These are phyloP conservation scores for Cucurbita moschata DNA, from an alignment of 306 rosid genomes.

Conservation along the genomic window DNA sequence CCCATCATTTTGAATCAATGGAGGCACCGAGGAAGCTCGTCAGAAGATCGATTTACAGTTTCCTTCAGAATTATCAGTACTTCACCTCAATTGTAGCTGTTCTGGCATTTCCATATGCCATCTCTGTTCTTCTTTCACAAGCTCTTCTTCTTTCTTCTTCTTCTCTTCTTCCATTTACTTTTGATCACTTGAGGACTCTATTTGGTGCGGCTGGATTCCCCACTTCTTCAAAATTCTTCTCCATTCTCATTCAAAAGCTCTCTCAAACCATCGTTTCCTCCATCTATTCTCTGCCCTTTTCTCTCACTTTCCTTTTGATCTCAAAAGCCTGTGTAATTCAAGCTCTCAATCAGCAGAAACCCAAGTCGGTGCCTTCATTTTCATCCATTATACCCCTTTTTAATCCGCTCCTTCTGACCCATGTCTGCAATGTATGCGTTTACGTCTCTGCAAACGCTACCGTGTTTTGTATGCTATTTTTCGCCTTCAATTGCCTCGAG, in stretches of 20 bases:
- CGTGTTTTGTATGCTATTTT: constrained; percentile 39
- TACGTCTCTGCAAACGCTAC: constrained; percentile 70
- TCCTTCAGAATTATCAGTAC: constrained; percentile 61
- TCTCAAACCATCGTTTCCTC: constrained; percentile 69
- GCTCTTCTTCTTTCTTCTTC: constrained; percentile 33
- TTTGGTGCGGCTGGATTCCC: constrained; percentile 81
- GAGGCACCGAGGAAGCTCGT: constrained; percentile 44
- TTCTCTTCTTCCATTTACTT: constrained; percentile 28
- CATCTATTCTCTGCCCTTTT: constrained; percentile 54
- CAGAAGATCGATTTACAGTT: constrained; percentile 53
- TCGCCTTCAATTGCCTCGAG: constrained; percentile 44
- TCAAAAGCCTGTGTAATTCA: constrained; percentile 55
- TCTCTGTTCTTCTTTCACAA: constrained; percentile 56
- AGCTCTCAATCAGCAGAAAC: constrained; percentile 34
- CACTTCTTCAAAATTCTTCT: constrained; percentile 43
- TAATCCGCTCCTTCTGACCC: constrained; percentile 43
- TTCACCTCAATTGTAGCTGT: constrained; percentile 54
- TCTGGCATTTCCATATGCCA: constrained; percentile 67
- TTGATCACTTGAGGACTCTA: constrained; percentile 34
- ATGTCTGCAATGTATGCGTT: constrained; percentile 43
- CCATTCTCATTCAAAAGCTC: constrained; percentile 47
- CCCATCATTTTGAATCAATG: constrained; percentile 23
- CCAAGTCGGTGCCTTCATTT: constrained; percentile 20
- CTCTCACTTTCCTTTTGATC: constrained; percentile 59
- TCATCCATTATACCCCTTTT: constrained; percentile 31